These are phyloP conservation scores for Aspergillus fischeri DNA, from an alignment of 2,329 filamentous ascomycete genomes.

Conservation along the genomic window DNA sequence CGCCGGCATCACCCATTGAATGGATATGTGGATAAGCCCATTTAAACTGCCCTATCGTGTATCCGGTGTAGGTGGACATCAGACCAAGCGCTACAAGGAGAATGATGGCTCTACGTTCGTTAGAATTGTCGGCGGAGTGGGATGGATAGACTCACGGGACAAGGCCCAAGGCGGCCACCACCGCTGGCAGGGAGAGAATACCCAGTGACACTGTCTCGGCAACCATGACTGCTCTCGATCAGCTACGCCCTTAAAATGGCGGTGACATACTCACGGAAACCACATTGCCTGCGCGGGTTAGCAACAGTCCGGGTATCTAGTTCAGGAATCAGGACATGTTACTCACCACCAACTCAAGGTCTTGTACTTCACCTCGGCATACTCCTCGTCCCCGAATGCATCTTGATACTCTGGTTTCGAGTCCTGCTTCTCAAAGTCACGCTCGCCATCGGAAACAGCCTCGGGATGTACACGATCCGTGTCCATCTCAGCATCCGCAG, in stretches of 20 bases:
- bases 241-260: not conserved
- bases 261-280: slow-evolving; percentile 29
- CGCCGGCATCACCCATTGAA: slow-evolving; percentile 64
- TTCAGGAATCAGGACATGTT: not conserved
- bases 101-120: slow-evolving; percentile 42
- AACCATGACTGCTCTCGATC: slow-evolving; percentile 43
- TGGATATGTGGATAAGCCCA: slow-evolving; percentile 53
- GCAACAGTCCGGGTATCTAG: not conserved
- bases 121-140: not conserved
- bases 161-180: slow-evolving; percentile 49
- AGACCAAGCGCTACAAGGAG: slow-evolving; percentile 50
- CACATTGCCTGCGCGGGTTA: slow-evolving; percentile 30
- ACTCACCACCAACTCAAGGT: slow-evolving; percentile 43
- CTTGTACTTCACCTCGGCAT: slow-evolving; percentile 45
- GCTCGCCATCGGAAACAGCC: not conserved
- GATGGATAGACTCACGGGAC: slow-evolving; percentile 35
- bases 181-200: slow-evolving; percentile 51
- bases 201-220: slow-evolving; percentile 55
- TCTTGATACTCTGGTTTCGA: slow-evolving; percentile 14
- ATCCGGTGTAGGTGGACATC: slow-evolving; percentile 55
- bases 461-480: not conserved
- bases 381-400: slow-evolving; percentile 32
- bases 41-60: slow-evolving; percentile 56
- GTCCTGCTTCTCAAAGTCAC: slow-evolving; percentile 2
- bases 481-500: not conserved